These are phyloP conservation scores for Kandelia obovata DNA, from an alignment of 345 rosid species.

Conservation along the genomic window DNA sequence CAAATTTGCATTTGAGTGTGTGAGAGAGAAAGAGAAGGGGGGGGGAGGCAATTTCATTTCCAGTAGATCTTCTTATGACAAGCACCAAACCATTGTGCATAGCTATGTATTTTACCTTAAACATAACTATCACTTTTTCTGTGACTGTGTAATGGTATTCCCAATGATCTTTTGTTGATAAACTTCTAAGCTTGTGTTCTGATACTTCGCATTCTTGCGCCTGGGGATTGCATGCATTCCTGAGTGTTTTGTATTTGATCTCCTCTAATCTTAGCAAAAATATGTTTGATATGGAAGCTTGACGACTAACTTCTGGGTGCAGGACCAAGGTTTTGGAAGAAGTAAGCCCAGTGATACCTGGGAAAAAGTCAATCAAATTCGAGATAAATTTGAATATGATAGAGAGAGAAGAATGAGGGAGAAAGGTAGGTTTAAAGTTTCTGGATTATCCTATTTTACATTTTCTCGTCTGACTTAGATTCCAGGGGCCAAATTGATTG, in stretches of 20 bases:
- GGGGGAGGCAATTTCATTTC: no score
- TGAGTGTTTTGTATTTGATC: slow-evolving; percentile 76
- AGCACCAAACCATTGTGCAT: no score
- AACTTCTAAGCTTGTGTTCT: no score
- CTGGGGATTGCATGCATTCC: slow-evolving; percentile 57
- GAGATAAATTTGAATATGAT: slow-evolving; percentile 84
- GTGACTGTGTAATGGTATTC: no score
- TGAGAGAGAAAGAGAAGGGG: no score
- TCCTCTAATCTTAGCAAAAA: not conserved
- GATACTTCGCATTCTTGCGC: slow-evolving; percentile 16
- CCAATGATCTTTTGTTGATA: no score
- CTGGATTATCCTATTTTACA: not conserved
- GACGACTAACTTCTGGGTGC: slow-evolving; percentile 14
- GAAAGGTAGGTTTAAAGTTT: slow-evolving; percentile 44
- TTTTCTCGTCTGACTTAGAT: not conserved
- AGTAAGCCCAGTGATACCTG: slow-evolving; percentile 50
- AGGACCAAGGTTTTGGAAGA: slow-evolving; percentile 54
- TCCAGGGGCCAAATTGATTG: not conserved
- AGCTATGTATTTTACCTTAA: no score
- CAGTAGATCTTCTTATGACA: no score
- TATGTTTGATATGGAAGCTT: not conserved
- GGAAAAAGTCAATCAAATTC: slow-evolving; percentile 61
- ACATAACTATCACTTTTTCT: no score
- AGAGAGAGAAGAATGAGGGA: slow-evolving; percentile 80
- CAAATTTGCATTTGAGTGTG: no score